phyloP scores from a whole-genome alignment of 2,329 filamentous ascomycete genomes.

The Diaporthe helianthi region DNA sequence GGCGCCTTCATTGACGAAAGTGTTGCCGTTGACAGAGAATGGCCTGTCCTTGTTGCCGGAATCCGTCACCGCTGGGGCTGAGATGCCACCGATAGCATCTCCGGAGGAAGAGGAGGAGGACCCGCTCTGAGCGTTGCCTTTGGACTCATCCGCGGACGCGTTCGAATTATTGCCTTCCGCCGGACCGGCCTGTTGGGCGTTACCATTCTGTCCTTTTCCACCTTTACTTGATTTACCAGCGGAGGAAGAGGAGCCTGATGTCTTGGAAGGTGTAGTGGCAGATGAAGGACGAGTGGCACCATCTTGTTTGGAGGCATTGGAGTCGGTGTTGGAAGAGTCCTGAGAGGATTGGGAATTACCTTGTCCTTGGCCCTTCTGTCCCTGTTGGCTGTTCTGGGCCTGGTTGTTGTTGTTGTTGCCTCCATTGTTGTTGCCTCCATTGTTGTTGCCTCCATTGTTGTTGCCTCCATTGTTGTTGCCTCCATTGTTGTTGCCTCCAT shows the following conservation, averaged over 20 bases:
- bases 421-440: constrained; percentile 31
- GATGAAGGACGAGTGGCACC: constrained; percentile 20
- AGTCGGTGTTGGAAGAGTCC: constrained; percentile 18
- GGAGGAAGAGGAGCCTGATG: constrained; percentile 25
- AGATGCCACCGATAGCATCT: constrained; percentile 58
- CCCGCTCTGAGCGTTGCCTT: constrained; percentile 18
- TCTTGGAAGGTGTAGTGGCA: constrained; percentile 21
- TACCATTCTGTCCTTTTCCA: constrained; percentile 21
- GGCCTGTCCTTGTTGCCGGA: constrained; percentile 57
- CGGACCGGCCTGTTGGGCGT: constrained; percentile 23
- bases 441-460: constrained; percentile 15
- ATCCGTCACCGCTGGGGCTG: constrained; percentile 57
- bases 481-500: constrained; percentile 37
- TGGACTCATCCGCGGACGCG: constrained; percentile 21
- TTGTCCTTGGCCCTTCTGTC: constrained; percentile 17
- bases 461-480: constrained; percentile 33
- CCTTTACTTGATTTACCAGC: constrained; percentile 23
- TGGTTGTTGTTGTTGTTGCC: neutral
- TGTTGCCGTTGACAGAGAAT: constrained; percentile 63
- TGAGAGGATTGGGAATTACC: constrained; percentile 28
- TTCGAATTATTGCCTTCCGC: constrained; percentile 17
- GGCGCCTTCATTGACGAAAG: constrained; percentile 61
- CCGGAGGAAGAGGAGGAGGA: constrained; percentile 22
- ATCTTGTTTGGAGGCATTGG: constrained; percentile 18
- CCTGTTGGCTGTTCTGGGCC: neutral